Evolutionary conservation across 2,329 filamentous ascomycete species (phyloP).

Genomic region (Tolypocladium ophioglossoides): DNA sequence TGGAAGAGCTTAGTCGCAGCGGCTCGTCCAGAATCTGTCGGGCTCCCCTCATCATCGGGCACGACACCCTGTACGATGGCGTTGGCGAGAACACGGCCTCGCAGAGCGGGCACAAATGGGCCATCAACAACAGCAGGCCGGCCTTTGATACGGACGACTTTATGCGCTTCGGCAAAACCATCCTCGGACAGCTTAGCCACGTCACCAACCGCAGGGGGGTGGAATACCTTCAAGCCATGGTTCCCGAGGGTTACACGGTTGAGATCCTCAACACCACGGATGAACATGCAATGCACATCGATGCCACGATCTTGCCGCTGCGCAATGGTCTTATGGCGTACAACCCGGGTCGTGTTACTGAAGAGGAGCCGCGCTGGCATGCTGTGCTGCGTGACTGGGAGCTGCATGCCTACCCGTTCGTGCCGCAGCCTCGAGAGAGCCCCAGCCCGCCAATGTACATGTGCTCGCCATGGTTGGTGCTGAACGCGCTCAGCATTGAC

Average conservation of each 20-base stretch:
- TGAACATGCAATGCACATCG: conserved; percentile 1
- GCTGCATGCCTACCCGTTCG: conserved; percentile 1
- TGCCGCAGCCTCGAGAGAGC: not conserved
- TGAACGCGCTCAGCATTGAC: conserved; percentile 3
- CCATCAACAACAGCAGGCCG: conserved; percentile 2
- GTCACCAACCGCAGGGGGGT: conserved; percentile 1
- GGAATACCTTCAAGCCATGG: not conserved
- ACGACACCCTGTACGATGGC: conserved; percentile 1
- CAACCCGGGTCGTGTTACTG: not conserved
- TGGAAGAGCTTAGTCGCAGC: not conserved
- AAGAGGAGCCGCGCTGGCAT: conserved; percentile 1
- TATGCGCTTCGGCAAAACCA: conserved; percentile 2
- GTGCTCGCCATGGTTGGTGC: conserved; percentile 3
- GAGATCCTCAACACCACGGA: not conserved
- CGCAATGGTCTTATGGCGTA: conserved; percentile 1
- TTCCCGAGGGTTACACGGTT: conserved; percentile 2
- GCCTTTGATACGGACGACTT: conserved; percentile 4
- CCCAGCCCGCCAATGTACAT: conserved; percentile 1
- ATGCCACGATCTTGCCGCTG: conserved; percentile 3
- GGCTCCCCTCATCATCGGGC: not conserved
- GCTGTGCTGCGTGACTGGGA: not conserved
- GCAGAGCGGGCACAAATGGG: not conserved
- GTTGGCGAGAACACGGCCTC: not conserved
- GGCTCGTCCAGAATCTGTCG: not conserved
- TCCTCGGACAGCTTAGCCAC: conserved; percentile 2